Conservation (phyloP, 2,329 filamentous ascomycete genomes). For the Sporothrix brunneoviolacea region DNA sequence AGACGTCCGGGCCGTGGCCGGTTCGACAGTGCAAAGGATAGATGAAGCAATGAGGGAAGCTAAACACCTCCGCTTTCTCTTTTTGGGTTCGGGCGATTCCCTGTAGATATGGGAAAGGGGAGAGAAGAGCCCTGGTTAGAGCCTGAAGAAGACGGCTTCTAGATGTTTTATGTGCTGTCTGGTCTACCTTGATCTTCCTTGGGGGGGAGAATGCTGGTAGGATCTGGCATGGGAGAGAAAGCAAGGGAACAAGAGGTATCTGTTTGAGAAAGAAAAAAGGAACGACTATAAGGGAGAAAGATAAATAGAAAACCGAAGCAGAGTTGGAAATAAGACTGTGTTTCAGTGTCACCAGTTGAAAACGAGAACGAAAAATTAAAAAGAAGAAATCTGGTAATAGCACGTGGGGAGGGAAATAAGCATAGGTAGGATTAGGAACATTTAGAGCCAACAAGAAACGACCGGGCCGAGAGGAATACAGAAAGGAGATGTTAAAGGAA, state of each 20-base stretch:
- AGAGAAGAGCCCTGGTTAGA: neutral
- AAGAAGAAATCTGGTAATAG: too few relatives aligned
- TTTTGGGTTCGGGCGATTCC: neutral
- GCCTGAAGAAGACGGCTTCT: neutral
- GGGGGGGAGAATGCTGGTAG: neutral
- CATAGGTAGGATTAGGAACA: neutral
- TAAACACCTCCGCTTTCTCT: neutral
- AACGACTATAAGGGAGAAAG: neutral
- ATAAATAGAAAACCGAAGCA: neutral
- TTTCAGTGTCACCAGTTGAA: neutral
- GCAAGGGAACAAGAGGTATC: neutral
- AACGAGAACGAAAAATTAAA: too few relatives aligned
- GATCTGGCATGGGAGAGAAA: neutral
- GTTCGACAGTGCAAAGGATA: neutral
- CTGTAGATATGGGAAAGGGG: neutral
- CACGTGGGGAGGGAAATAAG: too few relatives aligned
- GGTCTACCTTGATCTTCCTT: slow-evolving; percentile 1
- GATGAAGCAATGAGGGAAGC: neutral
- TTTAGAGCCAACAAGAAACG: neutral
- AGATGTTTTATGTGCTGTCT: slow-evolving; percentile 11
- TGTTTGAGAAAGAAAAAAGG: neutral
- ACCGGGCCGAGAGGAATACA: neutral
- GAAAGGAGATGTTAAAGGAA: neutral
- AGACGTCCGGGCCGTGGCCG: neutral
- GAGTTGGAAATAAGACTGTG: neutral